phyloP scores from a whole-genome alignment of 2,329 filamentous ascomycete genomes.

The Sporothrix globosa region DNA sequence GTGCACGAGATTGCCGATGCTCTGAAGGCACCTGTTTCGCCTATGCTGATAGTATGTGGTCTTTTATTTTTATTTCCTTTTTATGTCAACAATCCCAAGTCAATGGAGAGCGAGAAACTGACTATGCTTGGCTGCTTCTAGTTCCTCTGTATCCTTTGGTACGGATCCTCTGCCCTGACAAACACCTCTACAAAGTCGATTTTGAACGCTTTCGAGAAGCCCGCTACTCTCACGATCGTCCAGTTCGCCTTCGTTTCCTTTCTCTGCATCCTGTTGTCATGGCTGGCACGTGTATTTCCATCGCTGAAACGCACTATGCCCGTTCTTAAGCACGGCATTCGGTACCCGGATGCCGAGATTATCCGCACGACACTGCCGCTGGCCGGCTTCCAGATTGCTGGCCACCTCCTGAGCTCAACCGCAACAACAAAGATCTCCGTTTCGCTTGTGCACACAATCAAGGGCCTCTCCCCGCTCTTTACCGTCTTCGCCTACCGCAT shows the following conservation, averaged over 20 bases:
- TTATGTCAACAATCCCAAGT: neutral
- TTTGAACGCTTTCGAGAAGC: slow-evolving; percentile 85
- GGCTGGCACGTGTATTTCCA: slow-evolving; percentile 73
- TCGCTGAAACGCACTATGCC: slow-evolving; percentile 71
- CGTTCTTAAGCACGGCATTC: slow-evolving; percentile 81
- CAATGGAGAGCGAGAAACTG: neutral
- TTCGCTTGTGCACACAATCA: slow-evolving; percentile 96
- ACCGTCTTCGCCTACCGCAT: slow-evolving; percentile 92
- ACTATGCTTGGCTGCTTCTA: slow-evolving; percentile 45
- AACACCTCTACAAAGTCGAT: slow-evolving; percentile 99
- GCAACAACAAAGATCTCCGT: slow-evolving; percentile 95
- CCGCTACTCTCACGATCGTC: slow-evolving; percentile 85
- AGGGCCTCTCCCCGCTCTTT: slow-evolving; percentile 92
- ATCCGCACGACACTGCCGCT: slow-evolving; percentile 87
- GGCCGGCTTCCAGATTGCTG: slow-evolving; percentile 88
- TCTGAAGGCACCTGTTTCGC: slow-evolving; percentile 85
- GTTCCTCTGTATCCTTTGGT: slow-evolving; percentile 89
- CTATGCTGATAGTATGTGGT: slow-evolving; percentile 75
- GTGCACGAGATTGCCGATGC: slow-evolving; percentile 92
- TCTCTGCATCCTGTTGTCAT: slow-evolving; percentile 81
- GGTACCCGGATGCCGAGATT: slow-evolving; percentile 77
- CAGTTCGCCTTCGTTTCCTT: slow-evolving; percentile 93
- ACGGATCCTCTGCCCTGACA: slow-evolving; percentile 90
- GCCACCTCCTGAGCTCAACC: slow-evolving; percentile 90
- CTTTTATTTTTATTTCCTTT: neutral